Base-by-base conservation (phyloP, 441 rosid species). In the Theobroma grandiflorum region DNA sequence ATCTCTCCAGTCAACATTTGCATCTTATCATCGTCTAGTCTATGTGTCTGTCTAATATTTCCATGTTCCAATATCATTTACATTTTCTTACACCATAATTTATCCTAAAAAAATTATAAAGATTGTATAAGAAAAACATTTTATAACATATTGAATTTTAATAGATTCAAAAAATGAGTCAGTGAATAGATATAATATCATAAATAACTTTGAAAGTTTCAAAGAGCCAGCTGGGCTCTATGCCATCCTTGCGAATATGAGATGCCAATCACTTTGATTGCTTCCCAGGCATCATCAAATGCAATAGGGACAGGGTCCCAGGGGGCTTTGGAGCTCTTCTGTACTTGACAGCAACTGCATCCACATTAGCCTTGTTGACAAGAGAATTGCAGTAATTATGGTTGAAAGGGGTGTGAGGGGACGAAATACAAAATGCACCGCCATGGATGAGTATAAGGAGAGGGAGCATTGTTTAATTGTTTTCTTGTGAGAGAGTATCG, bases 271-370 rank as follows among this genome's bases (percentile, higher is more conserved):
- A 86, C 74, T 64, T 26, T 61, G 78, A 87, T 84, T 40, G 82
- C 86, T 6, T 75, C 72, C 91, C 89, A 87, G 2, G 87, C 82
- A 58, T 87, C 91, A 3, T 88, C 87, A 7, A 87, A 88, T 50
- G 87, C 80, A 6, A 85, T 82, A 1, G 91, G 91, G 45, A 88
- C 35, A 20, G 87, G 87, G 26, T 84, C 37, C 87, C 35, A 20
- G 87, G 87, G 26, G 82, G 84, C 55, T 61, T 57, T 0, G 90
- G 87, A 70, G 81, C 86, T 49, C 83, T 84, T 9, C 87, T 82
- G 77, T 88, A 87, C 45, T 84, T 86, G 16, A 88, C 81, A 3
- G 90, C 87, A 18, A 88, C 83, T 4, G 82, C 89, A 50, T 87
- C 9, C 16, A 47, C 79, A 22, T 76, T 61, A 15, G 88, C 86